phyloP scores from a whole-genome alignment of 768 basidiomycete genomes.

The Boletus pseudo-olivaceus region DNA sequence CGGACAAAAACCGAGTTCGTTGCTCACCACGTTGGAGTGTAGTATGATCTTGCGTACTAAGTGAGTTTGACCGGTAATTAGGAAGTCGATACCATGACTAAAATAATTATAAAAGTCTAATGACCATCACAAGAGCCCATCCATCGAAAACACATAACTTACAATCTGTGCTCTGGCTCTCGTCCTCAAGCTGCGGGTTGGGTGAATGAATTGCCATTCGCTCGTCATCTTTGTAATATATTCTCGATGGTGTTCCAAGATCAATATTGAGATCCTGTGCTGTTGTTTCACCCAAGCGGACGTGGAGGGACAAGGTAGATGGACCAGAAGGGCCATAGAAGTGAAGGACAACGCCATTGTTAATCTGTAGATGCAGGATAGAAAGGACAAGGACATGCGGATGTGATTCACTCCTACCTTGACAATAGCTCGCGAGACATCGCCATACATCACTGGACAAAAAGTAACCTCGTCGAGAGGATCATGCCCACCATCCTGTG shows the following conservation, averaged over 20 bases:
- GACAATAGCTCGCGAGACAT: constrained; percentile 61
- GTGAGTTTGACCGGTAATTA: constrained; percentile 70
- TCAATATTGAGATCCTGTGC: constrained; percentile 79
- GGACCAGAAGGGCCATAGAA: constrained; percentile 55
- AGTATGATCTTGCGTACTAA: constrained; percentile 79
- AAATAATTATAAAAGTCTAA: constrained; percentile 93
- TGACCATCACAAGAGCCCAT: constrained; percentile 5
- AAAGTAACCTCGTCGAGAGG: constrained; percentile 70
- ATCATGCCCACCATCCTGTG: constrained; percentile 53
- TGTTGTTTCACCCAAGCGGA: constrained; percentile 71
- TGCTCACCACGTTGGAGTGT: constrained; percentile 80
- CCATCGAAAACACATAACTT: constrained; percentile 14
- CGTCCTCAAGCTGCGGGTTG: constrained; percentile 38
- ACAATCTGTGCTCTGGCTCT: constrained; percentile 52
- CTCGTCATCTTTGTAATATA: constrained; percentile 87
- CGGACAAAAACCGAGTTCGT: background rate
- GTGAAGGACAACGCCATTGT: constrained; percentile 66
- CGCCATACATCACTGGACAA: constrained; percentile 67
- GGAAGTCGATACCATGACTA: constrained; percentile 84
- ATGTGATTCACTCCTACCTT: constrained; percentile 43
- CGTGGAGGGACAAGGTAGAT: constrained; percentile 41
- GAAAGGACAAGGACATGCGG: background rate
- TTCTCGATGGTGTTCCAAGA: constrained; percentile 71
- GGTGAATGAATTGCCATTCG: constrained; percentile 80
- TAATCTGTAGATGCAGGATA: constrained; percentile 44